Conservation (phyloP, 2,329 filamentous ascomycete genomes). For the Whalleya microplaca region DNA sequence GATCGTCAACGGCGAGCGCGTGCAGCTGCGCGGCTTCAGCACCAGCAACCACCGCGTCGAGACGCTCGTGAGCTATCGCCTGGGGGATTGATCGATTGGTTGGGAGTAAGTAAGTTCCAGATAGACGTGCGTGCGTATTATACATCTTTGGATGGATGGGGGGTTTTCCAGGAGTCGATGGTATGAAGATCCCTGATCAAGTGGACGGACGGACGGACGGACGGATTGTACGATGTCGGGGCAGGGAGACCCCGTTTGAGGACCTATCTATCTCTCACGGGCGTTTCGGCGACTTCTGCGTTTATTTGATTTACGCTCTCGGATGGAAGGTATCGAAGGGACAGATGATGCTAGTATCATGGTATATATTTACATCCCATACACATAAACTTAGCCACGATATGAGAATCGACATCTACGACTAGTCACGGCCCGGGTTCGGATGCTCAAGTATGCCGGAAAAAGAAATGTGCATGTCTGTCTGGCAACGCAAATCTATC, state of each 20-base stretch:
- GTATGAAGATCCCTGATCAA: not conserved
- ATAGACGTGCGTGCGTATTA: not conserved
- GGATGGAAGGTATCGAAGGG: not conserved
- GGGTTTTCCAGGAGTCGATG: not conserved
- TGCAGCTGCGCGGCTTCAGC: slow-evolving; percentile 93
- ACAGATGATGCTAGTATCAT: not conserved
- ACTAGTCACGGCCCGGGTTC: too few species aligned
- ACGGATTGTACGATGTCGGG: not conserved
- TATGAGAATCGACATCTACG: too few species aligned
- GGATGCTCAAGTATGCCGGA: not conserved
- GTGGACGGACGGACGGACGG: not conserved
- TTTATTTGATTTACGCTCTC: not conserved
- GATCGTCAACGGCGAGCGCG: slow-evolving; percentile 91
- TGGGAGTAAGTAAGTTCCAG: too few species aligned
- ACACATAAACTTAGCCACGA: too few species aligned
- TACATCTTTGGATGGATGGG: not conserved
- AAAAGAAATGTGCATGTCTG: not conserved
- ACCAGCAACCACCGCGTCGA: slow-evolving; percentile 94
- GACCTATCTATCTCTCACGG: not conserved
- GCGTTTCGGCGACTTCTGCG: not conserved
- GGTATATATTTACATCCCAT: not conserved
- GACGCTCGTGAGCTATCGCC: slow-evolving; percentile 90
- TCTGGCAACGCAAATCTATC: too few species aligned
- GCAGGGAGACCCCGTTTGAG: not conserved
- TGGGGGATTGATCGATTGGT: slow-evolving; percentile 50